Conservation (phyloP, 176 grass and related monocot genomes). For the sorghum (Sorghum bicolor) region DNA sequence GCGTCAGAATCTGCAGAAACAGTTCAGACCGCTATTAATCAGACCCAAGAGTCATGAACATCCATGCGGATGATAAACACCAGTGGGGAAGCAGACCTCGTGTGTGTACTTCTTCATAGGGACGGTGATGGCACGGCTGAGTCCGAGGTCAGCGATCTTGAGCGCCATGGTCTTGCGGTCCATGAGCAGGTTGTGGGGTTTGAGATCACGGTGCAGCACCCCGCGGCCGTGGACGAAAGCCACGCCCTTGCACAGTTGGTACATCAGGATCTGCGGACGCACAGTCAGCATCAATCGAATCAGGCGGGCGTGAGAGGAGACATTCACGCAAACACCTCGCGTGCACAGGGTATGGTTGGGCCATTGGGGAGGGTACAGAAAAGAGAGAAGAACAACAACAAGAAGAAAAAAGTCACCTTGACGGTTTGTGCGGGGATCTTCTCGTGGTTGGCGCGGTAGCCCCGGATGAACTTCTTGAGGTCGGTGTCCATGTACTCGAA, state of each 20-base stretch:
- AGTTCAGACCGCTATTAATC: neutral
- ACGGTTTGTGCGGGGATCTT: conserved; percentile 50
- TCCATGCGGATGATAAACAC: neutral
- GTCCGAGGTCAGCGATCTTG: conserved; percentile 93
- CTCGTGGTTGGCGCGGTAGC: conserved; percentile 62
- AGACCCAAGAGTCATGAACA: neutral
- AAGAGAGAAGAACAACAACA: neutral
- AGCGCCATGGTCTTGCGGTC: conserved; percentile 92
- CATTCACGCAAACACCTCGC: conserved; percentile 33
- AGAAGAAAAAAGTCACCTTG: conserved; percentile 57
- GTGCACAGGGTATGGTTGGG: neutral
- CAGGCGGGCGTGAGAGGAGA: neutral
- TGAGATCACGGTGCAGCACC: conserved; percentile 91
- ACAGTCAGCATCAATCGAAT: neutral
- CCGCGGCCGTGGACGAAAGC: conserved; percentile 81
- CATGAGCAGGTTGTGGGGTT: conserved; percentile 99
- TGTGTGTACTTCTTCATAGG: conserved; percentile 97
- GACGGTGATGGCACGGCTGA: conserved; percentile 73
- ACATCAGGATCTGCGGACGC: conserved; percentile 86
- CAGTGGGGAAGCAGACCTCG: conserved; percentile 51
- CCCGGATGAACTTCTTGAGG: conserved; percentile 93
- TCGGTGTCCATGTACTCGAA: conserved; percentile 99
- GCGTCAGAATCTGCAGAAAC: conserved; percentile 76
- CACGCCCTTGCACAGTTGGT: conserved; percentile 92
- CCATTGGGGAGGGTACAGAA: neutral